phyloP scores from a whole-genome alignment of 371 early-diverging fungal genomes.

The Mortierella sp. region DNA sequence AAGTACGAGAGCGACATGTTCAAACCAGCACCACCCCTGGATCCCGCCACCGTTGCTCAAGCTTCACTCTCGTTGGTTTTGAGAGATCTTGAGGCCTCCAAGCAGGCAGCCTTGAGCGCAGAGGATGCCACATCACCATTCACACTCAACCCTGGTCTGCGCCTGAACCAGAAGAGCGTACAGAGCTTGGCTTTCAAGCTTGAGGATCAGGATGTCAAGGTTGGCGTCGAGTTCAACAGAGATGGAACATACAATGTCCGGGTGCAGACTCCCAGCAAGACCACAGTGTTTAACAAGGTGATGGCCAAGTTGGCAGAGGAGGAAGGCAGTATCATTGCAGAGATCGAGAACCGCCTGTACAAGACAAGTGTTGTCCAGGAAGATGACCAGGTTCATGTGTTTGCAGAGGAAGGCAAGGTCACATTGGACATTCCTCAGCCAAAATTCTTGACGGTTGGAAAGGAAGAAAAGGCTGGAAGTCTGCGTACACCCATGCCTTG shows the following conservation, averaged over 20 bases:
- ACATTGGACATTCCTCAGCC: constrained; percentile 74
- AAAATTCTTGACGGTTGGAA: constrained; percentile 59
- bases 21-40: constrained; percentile 58
- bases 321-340: constrained; percentile 62
- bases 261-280: constrained; percentile 47
- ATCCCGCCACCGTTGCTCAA: constrained; percentile 72
- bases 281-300: constrained; percentile 45
- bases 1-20: constrained; percentile 63
- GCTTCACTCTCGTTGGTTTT: constrained; percentile 77
- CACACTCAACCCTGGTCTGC: constrained; percentile 59
- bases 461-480: constrained; percentile 69
- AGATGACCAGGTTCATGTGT: constrained; percentile 72
- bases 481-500: constrained; percentile 96
- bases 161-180: constrained; percentile 63
- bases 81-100: constrained; percentile 57
- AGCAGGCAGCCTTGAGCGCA: constrained; percentile 35
- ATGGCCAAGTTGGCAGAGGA: constrained; percentile 57
- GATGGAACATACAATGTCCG: constrained; percentile 54
- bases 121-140: constrained; percentile 72
- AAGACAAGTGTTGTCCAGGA: constrained; percentile 70
- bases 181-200: constrained; percentile 55
- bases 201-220: constrained; percentile 54
- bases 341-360: constrained; percentile 66
- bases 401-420: constrained; percentile 69
- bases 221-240: constrained; percentile 48